These are phyloP conservation scores for Oryza meyeriana DNA, from an alignment of 176 grass and related monocot species.

Conservation along the genomic window DNA sequence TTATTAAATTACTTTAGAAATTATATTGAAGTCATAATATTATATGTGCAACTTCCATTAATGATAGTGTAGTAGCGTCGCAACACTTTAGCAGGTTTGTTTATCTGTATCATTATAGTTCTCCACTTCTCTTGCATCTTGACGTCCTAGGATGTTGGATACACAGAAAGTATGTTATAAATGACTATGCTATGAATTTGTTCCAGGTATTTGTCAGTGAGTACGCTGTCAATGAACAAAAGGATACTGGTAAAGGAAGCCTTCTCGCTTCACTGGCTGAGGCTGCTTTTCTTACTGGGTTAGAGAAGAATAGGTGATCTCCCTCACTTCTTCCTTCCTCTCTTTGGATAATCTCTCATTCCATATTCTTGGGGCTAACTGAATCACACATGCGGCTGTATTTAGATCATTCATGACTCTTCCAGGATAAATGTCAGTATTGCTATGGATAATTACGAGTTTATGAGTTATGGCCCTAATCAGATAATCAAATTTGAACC, in stretches of 20 bases:
- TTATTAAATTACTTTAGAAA: no score
- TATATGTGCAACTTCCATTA: no score
- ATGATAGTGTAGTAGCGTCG: no score
- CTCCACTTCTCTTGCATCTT: background rate
- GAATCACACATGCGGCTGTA: background rate
- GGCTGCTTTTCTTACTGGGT: slow-evolving; percentile 87
- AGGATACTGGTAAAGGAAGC: slow-evolving; percentile 67
- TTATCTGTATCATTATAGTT: no score
- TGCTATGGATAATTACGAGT: background rate
- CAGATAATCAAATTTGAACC: no score
- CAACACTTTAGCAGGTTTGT: no score
- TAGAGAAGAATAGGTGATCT: slow-evolving; percentile 84
- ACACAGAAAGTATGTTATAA: background rate
- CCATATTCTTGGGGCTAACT: background rate
- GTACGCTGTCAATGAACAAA: slow-evolving; percentile 77
- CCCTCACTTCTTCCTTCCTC: background rate
- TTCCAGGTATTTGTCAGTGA: slow-evolving; percentile 90
- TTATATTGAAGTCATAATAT: no score
- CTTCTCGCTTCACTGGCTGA: slow-evolving; percentile 86
- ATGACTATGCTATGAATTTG: slow-evolving; percentile 10
- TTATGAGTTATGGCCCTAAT: background rate
- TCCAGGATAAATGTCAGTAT: background rate
- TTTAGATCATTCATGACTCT: background rate
- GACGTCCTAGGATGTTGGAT: background rate
- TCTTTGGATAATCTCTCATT: background rate